Percentiles rank a stretch among this genome's conserved stretches.
phyloP scores from a whole-genome alignment of 75 land plant species.

The Pinus taeda region DNA sequence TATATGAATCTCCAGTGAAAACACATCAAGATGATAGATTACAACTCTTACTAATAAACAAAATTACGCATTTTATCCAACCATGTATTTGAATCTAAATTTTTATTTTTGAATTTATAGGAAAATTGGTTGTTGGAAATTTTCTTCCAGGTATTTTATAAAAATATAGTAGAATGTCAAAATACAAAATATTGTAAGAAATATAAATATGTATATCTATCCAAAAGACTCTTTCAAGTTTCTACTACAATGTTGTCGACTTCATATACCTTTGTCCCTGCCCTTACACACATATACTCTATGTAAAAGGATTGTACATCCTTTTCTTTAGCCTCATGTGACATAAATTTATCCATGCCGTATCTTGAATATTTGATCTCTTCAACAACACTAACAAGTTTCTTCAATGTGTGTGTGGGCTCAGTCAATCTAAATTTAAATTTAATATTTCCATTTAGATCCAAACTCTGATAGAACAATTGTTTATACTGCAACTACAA shows the following conservation, averaged over 20 bases:
- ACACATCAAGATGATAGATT: constrained; percentile 79
- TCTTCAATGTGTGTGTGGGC: constrained; percentile 41
- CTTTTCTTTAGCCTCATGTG: constrained; percentile 55
- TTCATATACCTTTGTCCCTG: no score
- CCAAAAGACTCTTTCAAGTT: neutral
- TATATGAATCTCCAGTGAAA: constrained; percentile 81
- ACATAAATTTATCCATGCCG: constrained; percentile 48
- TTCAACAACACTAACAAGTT: constrained; percentile 48
- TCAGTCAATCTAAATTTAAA: neutral
- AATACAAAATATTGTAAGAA: neutral
- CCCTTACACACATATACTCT: constrained; percentile 46
- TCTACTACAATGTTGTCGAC: neutral
- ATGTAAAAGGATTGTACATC: constrained; percentile 56
- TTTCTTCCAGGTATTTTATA: constrained; percentile 20
- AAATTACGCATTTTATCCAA: constrained; percentile 61
- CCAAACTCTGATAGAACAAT: constrained; percentile 3
- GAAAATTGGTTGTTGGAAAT: constrained; percentile 30
- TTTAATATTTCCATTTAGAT: neutral
- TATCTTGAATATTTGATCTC: constrained; percentile 52
- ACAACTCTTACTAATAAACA: constrained; percentile 72
- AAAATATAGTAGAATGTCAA: neutral
- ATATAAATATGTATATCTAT: neutral
- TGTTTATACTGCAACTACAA: neutral
- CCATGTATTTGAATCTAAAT: constrained; percentile 54
- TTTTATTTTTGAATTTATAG: constrained; percentile 23